Conservation (phyloP, 495 filamentous ascomycete genomes). For the Saxophila tyrrhenica region DNA sequence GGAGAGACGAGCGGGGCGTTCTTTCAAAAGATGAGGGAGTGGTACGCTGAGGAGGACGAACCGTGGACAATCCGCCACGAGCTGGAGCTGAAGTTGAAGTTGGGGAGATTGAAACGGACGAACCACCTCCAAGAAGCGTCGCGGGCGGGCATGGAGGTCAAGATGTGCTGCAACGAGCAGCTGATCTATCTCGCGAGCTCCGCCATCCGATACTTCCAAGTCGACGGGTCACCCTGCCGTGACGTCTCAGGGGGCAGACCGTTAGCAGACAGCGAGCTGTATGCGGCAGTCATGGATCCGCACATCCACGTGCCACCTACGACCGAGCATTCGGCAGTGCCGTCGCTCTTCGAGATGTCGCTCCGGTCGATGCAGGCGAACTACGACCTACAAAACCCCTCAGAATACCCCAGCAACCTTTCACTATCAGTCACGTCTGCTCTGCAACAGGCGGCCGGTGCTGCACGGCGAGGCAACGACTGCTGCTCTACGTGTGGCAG, state of each 20-base stretch:
- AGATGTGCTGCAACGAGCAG: conserved; percentile 8
- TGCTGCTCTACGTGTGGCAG: conserved; percentile 50
- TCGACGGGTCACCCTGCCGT: conserved; percentile 30
- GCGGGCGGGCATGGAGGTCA: conserved; percentile 3
- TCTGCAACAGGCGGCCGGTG: conserved; percentile 12
- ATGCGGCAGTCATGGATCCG: conserved; percentile 2
- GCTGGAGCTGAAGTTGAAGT: conserved; percentile 14
- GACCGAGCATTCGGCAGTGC: conserved; percentile 22
- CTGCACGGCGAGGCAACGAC: conserved; percentile 34
- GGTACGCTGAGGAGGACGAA: not conserved
- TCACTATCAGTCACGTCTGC: conserved; percentile 10
- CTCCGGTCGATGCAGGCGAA: conserved; percentile 33
- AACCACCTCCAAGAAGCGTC: conserved; percentile 6
- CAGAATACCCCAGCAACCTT: conserved; percentile 30
- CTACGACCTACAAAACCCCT: conserved; percentile 29
- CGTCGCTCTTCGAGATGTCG: conserved; percentile 49
- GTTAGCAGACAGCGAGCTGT: not conserved
- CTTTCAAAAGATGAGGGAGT: conserved; percentile 3
- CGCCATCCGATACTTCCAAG: conserved; percentile 28
- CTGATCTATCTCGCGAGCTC: conserved; percentile 20
- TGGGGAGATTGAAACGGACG: conserved; percentile 4
- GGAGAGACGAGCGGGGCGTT: conserved; percentile 3
- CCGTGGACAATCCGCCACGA: conserved; percentile 9
- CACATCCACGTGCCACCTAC: not conserved
- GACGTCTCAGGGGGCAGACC: not conserved